A percentile compares a stretch with the other conserved stretches of the same genome.
These are phyloP conservation scores for Colletotrichum filicis DNA, from an alignment of 2,329 filamentous ascomycete genomes.

Conservation along the genomic window DNA sequence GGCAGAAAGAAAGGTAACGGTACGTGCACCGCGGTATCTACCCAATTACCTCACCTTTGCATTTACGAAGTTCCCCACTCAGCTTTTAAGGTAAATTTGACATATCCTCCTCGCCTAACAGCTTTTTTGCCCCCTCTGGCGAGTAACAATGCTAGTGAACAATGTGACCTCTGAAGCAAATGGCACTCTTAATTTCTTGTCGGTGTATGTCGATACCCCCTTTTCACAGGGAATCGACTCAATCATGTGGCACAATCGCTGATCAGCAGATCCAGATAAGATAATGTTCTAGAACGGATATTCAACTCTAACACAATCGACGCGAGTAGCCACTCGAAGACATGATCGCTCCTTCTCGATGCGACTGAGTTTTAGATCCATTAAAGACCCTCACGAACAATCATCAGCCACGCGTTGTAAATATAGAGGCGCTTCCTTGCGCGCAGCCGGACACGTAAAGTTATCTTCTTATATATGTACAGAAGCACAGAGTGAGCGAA, in stretches of 20 bases:
- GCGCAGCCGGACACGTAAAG: neutral
- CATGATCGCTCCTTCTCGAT: neutral
- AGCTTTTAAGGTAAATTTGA: too few relatives aligned
- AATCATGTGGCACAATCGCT: neutral
- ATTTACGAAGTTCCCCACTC: too few relatives aligned
- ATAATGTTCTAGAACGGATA: neutral
- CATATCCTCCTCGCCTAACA: too few relatives aligned
- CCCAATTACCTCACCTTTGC: too few relatives aligned
- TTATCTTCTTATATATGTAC: constrained; percentile 25
- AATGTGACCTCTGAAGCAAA: too few relatives aligned
- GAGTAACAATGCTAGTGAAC: too few relatives aligned
- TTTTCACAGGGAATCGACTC: neutral
- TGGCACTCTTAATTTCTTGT: too few relatives aligned
- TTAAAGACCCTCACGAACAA: neutral
- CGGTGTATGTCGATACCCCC: too few relatives aligned
- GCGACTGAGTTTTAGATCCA: neutral
- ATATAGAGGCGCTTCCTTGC: neutral
- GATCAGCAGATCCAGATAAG: neutral
- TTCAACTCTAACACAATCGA: neutral
- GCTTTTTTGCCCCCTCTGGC: too few relatives aligned
- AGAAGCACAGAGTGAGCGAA: constrained; percentile 21
- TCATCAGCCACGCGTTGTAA: constrained; percentile 9
- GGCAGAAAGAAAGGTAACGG: too few relatives aligned
- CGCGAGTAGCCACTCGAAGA: neutral
- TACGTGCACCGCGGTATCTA: too few relatives aligned